phyloP scores from a whole-genome alignment of 1,139 yeast genomes.

The Geotrichum siamense region DNA sequence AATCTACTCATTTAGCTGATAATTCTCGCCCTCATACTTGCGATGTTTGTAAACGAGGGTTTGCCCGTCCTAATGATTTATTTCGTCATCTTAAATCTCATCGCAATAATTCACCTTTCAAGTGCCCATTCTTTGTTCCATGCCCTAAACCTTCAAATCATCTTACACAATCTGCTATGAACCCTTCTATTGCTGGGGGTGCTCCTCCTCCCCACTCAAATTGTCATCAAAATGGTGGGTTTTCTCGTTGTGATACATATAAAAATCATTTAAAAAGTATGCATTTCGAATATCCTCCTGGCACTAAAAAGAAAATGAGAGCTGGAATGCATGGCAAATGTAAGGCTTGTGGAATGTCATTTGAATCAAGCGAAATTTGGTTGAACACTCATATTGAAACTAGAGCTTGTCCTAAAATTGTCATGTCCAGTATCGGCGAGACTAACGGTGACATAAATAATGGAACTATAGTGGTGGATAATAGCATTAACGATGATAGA shows the following conservation, averaged over 20 bases:
- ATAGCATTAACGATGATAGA: too few relatives aligned
- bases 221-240: slow-evolving; percentile 78
- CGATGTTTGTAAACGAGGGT: slow-evolving; percentile 70
- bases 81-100: slow-evolving; percentile 80
- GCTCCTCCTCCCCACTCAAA: slow-evolving; percentile 51
- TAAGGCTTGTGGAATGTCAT: slow-evolving; percentile 61
- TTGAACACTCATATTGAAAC: slow-evolving; percentile 61
- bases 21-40: slow-evolving; percentile 50
- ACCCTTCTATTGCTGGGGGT: slow-evolving; percentile 21
- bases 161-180: slow-evolving; percentile 44
- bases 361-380: slow-evolving; percentile 74
- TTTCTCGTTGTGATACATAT: slow-evolving; percentile 83
- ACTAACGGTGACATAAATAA: too few relatives aligned
- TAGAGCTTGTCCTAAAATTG: slow-evolving; percentile 26
- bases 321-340: slow-evolving; percentile 63
- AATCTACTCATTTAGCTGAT: slow-evolving; percentile 70
- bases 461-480: too few relatives aligned
- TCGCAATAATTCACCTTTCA: slow-evolving; percentile 34
- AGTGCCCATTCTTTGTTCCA: slow-evolving; percentile 29
- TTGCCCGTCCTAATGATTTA: slow-evolving; percentile 81
- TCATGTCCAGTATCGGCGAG: too few relatives aligned
- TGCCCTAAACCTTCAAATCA: background rate
- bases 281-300: slow-evolving; percentile 83
- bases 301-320: slow-evolving; percentile 76
- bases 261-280: slow-evolving; percentile 85